Evolutionary conservation across 2,329 filamentous ascomycete genomes (phyloP).

Genomic region (Trichoderma sp.): DNA sequence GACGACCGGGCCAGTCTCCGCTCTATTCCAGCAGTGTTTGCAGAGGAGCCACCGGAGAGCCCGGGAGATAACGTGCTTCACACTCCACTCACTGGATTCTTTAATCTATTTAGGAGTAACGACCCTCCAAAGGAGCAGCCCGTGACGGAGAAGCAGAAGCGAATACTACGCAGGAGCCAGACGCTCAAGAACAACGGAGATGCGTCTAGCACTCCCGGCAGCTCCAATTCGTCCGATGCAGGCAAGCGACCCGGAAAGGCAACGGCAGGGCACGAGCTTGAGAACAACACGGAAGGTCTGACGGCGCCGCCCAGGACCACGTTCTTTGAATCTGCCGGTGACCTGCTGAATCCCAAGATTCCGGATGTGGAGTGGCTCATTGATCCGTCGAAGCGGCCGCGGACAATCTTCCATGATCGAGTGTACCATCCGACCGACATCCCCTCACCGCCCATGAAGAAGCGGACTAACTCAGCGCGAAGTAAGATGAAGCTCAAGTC

Average conservation of each 20-base stretch:
- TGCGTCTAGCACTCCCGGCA: constrained; percentile 18
- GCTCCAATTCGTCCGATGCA: constrained; percentile 19
- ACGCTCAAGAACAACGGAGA: constrained; percentile 44
- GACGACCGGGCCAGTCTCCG: constrained; percentile 61
- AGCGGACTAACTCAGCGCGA: constrained; percentile 41
- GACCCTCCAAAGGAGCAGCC: constrained; percentile 48
- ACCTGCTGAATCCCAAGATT: constrained; percentile 85
- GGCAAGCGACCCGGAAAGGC: constrained; percentile 35
- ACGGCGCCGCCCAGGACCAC: constrained; percentile 82
- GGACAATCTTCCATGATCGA: constrained; percentile 95
- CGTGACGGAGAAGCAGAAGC: constrained; percentile 58
- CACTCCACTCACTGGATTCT: constrained; percentile 58
- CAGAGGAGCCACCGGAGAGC: constrained; percentile 27
- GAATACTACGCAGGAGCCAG: constrained; percentile 75
- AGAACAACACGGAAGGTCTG: constrained; percentile 44
- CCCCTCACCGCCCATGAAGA: constrained; percentile 70
- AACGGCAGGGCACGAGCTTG: constrained; percentile 50
- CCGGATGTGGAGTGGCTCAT: constrained; percentile 78
- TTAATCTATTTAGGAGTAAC: constrained; percentile 69
- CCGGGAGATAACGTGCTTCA: constrained; percentile 37
- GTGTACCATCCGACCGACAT: constrained; percentile 94
- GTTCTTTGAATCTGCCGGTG: constrained; percentile 91
- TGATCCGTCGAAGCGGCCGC: constrained; percentile 74
- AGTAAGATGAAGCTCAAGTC: constrained; percentile 30
- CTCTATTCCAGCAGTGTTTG: constrained; percentile 37